Evolutionary conservation across 345 rosid genomes (phyloP).

Genomic region (Citropsis articulata): DNA sequence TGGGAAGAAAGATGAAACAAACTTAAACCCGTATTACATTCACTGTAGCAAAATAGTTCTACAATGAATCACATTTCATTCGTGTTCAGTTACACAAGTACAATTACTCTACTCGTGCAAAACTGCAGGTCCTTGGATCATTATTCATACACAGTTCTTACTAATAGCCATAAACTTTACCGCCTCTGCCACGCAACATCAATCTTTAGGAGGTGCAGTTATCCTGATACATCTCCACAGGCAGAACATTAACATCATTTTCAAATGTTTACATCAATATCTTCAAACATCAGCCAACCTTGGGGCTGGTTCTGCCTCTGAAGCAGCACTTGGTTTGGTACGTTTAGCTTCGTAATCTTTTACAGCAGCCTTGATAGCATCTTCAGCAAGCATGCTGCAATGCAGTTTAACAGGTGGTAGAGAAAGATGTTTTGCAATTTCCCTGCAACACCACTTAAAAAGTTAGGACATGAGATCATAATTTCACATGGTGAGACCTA

Average conservation of each 20-base stretch:
- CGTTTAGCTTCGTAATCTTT: slow-evolving; percentile 79
- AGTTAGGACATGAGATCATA: background rate
- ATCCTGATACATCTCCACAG: background rate
- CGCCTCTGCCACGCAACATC: background rate
- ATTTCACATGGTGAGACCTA: too few species aligned
- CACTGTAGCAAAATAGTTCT: too few species aligned
- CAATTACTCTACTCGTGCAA: background rate
- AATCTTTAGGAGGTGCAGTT: background rate
- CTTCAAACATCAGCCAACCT: slow-evolving; percentile 50
- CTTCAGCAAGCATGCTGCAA: slow-evolving; percentile 99
- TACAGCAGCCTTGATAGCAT: slow-evolving; percentile 98
- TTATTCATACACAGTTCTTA: background rate
- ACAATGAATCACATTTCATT: too few species aligned
- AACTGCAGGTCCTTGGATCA: too few species aligned
- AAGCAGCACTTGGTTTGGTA: slow-evolving; percentile 27
- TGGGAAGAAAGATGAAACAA: too few species aligned
- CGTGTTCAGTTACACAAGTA: too few species aligned
- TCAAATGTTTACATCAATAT: slow-evolving; percentile 12
- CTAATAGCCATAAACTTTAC: background rate
- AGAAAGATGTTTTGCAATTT: slow-evolving; percentile 94
- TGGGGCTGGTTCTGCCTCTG: slow-evolving; percentile 29
- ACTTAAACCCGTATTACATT: too few species aligned
- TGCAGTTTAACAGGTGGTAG: slow-evolving; percentile 99
- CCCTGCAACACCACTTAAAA: slow-evolving; percentile 38
- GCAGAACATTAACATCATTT: background rate